A percentile compares a stretch with the other conserved stretches of the same genome.
phyloP scores from a whole-genome alignment of 495 filamentous ascomycete genomes.

The Penicillium salamii region DNA sequence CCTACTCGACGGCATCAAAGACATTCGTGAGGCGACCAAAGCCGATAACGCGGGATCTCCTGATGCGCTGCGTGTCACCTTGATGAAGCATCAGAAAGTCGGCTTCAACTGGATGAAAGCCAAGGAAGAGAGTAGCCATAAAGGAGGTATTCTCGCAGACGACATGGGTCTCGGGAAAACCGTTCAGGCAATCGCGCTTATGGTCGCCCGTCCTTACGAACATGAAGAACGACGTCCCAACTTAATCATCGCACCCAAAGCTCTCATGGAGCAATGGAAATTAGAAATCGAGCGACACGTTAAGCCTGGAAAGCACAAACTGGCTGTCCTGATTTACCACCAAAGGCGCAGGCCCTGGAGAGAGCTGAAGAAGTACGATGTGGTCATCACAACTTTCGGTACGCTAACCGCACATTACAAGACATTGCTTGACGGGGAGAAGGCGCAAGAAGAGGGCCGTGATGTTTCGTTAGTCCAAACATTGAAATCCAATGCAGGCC shows the following conservation, averaged over 20 bases:
- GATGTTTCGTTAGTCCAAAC: slow-evolving; percentile 15
- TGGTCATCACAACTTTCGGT: slow-evolving; percentile 89
- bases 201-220: slow-evolving; percentile 65
- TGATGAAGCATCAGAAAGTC: slow-evolving; percentile 83
- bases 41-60: slow-evolving; percentile 73
- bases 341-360: slow-evolving; percentile 53
- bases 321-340: slow-evolving; percentile 70
- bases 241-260: slow-evolving; percentile 83
- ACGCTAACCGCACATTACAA: slow-evolving; percentile 63
- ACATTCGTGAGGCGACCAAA: slow-evolving; percentile 65
- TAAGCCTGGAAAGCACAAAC: slow-evolving; percentile 50
- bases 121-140: slow-evolving; percentile 74
- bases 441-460: slow-evolving; percentile 32
- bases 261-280: slow-evolving; percentile 87
- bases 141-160: slow-evolving; percentile 83
- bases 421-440: slow-evolving; percentile 51
- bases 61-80: slow-evolving; percentile 59
- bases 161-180: slow-evolving; percentile 98
- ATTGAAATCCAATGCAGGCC: slow-evolving; percentile 42
- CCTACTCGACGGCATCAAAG: slow-evolving; percentile 68
- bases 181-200: slow-evolving; percentile 80
- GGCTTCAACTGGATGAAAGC: slow-evolving; percentile 79
- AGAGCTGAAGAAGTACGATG: slow-evolving; percentile 66
- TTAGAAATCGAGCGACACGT: slow-evolving; percentile 77
- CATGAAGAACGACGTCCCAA: slow-evolving; percentile 72